Base-by-base conservation (phyloP, 768 basidiomycete genomes). In the Leccinum fibrillosum region DNA sequence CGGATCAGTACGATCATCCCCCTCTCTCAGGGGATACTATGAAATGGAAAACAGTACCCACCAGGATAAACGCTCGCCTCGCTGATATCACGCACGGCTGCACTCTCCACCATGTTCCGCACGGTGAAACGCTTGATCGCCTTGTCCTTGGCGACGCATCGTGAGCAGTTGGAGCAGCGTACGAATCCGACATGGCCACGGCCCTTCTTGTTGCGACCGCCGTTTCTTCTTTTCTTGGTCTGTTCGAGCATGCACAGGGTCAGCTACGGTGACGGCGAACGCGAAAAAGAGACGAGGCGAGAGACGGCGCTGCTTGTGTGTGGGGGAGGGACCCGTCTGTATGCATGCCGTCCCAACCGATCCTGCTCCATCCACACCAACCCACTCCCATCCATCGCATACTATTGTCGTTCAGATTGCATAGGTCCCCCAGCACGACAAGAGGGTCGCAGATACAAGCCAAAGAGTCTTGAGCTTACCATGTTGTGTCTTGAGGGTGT, bases 161-260 rank as follows among this genome's bases (percentile, higher is more conserved):
- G 91, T 72, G 93, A 93, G 86, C 97, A 99, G 87, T 99, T 99
- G 66, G 94, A 95, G 85, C 97, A 99, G 70, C 97, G 90, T 73
- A 99, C 85, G 75, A 91, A 92, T 63, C 77, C 83, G 76, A 94
- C 92, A 78, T 97, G 94, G 76, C 96, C 97, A 72, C 97, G 94
- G 70, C 95, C 94, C 75, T 95, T 92, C 85, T 98, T 97, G 94
- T 97, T 98, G 71, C 97, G 94, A 67, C 96, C 97, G 74, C 89
- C 89, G 84, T 92, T 94, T 91, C 95, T 89, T 92, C 95, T 89
- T 83, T 98, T 97, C 84, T 95, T 96, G 68, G 94, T 98, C 95
- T 96, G 74, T 56, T 64, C 0, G 13, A 25, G 6, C 23, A 45
- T 5, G 2, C 6, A 7, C 3, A 48, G 49, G 53, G 64, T 63